Conservation (phyloP, 345 rosid species). For the Anastatica hierochuntica region DNA sequence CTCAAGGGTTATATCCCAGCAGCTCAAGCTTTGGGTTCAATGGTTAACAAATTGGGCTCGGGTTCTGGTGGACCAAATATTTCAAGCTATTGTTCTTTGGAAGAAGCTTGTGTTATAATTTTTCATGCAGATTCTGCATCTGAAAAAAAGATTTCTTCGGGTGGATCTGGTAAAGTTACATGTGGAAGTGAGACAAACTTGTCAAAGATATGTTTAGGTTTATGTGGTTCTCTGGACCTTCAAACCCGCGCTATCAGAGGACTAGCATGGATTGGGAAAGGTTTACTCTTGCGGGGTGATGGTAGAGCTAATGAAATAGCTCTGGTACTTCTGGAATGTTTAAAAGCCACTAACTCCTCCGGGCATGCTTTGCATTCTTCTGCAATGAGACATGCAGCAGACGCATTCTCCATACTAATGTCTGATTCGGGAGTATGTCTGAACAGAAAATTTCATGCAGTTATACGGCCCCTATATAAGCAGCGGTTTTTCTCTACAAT, state of each 20-base stretch:
- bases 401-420: slow-evolving; percentile 67
- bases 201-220: slow-evolving; percentile 31
- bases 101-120: slow-evolving; percentile 61
- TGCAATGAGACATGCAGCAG: slow-evolving; percentile 63
- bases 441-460: slow-evolving; percentile 60
- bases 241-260: slow-evolving; percentile 57
- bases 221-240: slow-evolving; percentile 28
- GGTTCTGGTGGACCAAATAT: slow-evolving; percentile 26
- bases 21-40: slow-evolving; percentile 84
- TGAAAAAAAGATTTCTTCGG: slow-evolving; percentile 14
- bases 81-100: slow-evolving; percentile 39
- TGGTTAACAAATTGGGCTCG: slow-evolving; percentile 56
- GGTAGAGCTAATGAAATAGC: slow-evolving; percentile 58
- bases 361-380: slow-evolving; percentile 27
- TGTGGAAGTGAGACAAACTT: slow-evolving; percentile 28
- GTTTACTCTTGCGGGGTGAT: slow-evolving; percentile 82
- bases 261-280: slow-evolving; percentile 93
- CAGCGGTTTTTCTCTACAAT: slow-evolving; percentile 68
- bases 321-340: slow-evolving; percentile 45
- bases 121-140: slow-evolving; percentile 25
- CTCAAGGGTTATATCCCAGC: slow-evolving; percentile 55
- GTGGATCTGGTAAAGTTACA: slow-evolving; percentile 11
- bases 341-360: slow-evolving; percentile 30
- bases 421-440: slow-evolving; percentile 68
- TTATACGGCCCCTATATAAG: slow-evolving; percentile 77